These are phyloP conservation scores for Mortierella sp. DNA, from an alignment of 371 early-diverging fungal genomes.

Conservation along the genomic window DNA sequence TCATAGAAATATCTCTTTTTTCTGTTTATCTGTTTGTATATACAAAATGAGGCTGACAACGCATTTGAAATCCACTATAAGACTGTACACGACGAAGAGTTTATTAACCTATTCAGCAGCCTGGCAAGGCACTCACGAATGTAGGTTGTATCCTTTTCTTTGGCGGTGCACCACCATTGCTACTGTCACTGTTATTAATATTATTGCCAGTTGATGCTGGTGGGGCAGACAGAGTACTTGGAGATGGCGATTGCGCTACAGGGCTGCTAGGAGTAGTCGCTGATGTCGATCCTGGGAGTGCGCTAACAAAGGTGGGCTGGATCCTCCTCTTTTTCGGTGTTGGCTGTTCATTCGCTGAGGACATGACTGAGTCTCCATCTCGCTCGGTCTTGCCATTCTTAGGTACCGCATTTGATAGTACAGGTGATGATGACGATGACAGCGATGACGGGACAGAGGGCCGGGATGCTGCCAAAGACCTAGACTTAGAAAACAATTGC, in stretches of 20 bases:
- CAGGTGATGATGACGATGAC: slow-evolving; percentile 8
- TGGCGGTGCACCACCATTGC: slow-evolving; percentile 13
- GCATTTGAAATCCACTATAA: background rate
- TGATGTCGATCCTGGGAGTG: slow-evolving; percentile 30
- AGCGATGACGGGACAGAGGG: background rate
- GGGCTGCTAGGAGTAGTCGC: background rate
- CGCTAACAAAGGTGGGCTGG: slow-evolving; percentile 41
- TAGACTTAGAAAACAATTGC: slow-evolving; percentile 25
- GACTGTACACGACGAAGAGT: background rate
- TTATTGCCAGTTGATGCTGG: background rate
- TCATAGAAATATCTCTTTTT: background rate
- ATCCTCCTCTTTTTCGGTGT: slow-evolving; percentile 45
- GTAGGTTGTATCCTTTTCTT: slow-evolving; percentile 50
- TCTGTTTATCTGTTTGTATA: no score
- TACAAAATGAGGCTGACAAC: background rate
- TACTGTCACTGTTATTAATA: background rate
- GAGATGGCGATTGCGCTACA: background rate
- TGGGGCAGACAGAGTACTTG: slow-evolving; percentile 1
- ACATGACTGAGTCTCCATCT: slow-evolving; percentile 48
- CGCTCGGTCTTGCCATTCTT: slow-evolving; percentile 38
- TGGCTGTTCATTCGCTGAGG: slow-evolving; percentile 23
- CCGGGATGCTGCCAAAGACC: background rate
- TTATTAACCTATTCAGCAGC: slow-evolving; percentile 13
- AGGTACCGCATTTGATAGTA: slow-evolving; percentile 4
- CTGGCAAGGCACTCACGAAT: slow-evolving; percentile 53